Percentiles rank a stretch among this genome's conserved stretches.
phyloP scores from a whole-genome alignment of 345 rosid genomes.

The Hypericum perforatum region DNA sequence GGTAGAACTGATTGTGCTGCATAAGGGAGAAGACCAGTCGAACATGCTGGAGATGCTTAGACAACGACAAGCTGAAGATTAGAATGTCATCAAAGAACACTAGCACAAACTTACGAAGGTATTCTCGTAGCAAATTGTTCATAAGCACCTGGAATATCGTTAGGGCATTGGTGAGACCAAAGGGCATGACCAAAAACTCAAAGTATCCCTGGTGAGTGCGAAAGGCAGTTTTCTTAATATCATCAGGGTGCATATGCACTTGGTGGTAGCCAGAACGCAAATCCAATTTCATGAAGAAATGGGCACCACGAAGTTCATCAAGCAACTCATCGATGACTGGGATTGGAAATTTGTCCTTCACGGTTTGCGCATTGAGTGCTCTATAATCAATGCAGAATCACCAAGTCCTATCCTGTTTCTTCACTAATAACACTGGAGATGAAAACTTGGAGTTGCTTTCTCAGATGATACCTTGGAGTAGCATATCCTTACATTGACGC shows the following conservation, averaged over 20 bases:
- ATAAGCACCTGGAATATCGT: slow-evolving; percentile 1
- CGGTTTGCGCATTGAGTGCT: not conserved
- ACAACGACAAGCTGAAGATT: not conserved
- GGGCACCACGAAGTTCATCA: not conserved
- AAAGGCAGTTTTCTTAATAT: not conserved
- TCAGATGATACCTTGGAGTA: not conserved
- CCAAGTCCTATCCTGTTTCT: not conserved
- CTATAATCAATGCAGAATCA: not conserved
- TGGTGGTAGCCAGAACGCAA: not conserved
- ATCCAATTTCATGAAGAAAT: not conserved
- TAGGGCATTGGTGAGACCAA: slow-evolving; percentile 3
- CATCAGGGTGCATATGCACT: not conserved
- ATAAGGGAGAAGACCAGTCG: not conserved
- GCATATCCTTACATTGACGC: not conserved
- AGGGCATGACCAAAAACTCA: not conserved
- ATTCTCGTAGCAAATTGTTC: not conserved
- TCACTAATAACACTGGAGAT: not conserved
- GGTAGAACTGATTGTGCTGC: not conserved
- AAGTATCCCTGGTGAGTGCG: slow-evolving; percentile 1
- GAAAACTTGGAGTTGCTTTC: not conserved
- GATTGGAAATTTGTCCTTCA: not conserved
- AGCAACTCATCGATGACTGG: not conserved
- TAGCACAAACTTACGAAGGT: not conserved
- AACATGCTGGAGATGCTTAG: not conserved
- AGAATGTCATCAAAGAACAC: slow-evolving; percentile 1